Conservation (phyloP, 2,329 filamentous ascomycete species). For the Pseudocercospora crystallina region DNA sequence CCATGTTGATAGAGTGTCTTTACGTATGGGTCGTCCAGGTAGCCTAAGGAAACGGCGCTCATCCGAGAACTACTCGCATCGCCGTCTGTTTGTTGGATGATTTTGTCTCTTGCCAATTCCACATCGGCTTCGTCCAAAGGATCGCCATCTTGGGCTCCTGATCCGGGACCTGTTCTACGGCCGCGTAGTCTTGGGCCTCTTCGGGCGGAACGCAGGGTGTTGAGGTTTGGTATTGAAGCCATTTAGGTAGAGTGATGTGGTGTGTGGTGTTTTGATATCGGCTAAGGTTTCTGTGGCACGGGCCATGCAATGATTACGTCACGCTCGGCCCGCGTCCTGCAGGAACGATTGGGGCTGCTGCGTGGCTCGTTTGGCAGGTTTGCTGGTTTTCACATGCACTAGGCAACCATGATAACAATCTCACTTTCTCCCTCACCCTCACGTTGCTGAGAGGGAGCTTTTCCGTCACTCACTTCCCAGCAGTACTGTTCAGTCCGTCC, state of each 20-base stretch:
- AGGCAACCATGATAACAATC: too few relatives aligned
- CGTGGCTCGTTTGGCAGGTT: too few relatives aligned
- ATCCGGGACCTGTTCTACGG: slow-evolving; percentile 43
- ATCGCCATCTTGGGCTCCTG: slow-evolving; percentile 42
- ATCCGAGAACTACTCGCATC: slow-evolving; percentile 87
- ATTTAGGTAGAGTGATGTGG: slow-evolving; percentile 11
- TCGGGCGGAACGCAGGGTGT: slow-evolving; percentile 55
- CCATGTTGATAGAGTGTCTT: slow-evolving; percentile 59
- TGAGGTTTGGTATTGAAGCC: slow-evolving; percentile 71
- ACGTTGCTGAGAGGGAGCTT: too few relatives aligned
- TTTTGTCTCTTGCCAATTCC: slow-evolving; percentile 60
- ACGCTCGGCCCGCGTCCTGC: too few relatives aligned
- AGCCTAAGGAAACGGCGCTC: slow-evolving; percentile 83
- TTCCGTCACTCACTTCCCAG: too few relatives aligned
- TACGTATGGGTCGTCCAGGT: slow-evolving; percentile 80
- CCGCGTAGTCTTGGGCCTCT: slow-evolving; percentile 50
- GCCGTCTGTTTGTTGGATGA: slow-evolving; percentile 84
- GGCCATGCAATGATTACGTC: too few relatives aligned
- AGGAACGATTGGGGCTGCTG: too few relatives aligned
- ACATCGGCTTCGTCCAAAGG: slow-evolving; percentile 30
- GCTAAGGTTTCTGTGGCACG: too few relatives aligned
- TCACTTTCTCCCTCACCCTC: too few relatives aligned
- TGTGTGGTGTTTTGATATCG: too few relatives aligned
- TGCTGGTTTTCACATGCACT: too few relatives aligned
- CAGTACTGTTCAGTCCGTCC: too few relatives aligned